Percentiles rank a stretch among this genome's conserved stretches.
Conservation (phyloP, 2,329 filamentous ascomycete genomes). For the Penicillium sp. region DNA sequence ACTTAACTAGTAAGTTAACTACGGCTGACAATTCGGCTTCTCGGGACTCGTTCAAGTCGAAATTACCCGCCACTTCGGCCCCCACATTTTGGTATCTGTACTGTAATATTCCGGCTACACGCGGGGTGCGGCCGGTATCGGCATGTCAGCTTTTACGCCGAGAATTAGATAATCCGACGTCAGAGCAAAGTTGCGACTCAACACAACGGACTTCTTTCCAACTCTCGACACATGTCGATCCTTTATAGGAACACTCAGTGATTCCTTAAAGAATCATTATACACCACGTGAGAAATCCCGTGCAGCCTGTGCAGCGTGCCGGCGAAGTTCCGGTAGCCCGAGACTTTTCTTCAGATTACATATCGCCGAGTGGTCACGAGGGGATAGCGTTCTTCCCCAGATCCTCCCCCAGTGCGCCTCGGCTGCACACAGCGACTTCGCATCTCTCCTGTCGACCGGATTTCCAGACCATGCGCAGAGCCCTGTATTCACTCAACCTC, state of each 20-base stretch:
- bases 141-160: slow-evolving; percentile 29
- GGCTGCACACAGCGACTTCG: slow-evolving; percentile 12
- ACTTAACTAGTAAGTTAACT: no score
- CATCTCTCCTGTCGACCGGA: slow-evolving; percentile 23
- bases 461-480: slow-evolving; percentile 29
- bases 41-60: slow-evolving; percentile 17
- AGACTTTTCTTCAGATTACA: slow-evolving; percentile 17
- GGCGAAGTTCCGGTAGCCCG: slow-evolving; percentile 30
- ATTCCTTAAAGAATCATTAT: background rate
- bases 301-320: background rate
- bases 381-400: slow-evolving; percentile 19
- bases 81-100: slow-evolving; percentile 14
- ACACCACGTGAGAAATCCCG: background rate
- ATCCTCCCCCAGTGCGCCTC: slow-evolving; percentile 15
- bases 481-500: slow-evolving; percentile 8
- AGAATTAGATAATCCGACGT: slow-evolving; percentile 18
- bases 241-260: background rate
- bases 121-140: slow-evolving; percentile 29
- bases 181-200: slow-evolving; percentile 6
- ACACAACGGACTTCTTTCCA: slow-evolving; percentile 3
- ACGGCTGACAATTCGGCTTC: slow-evolving; percentile 20
- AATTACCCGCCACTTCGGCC: slow-evolving; percentile 4
- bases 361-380: slow-evolving; percentile 27
- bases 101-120: slow-evolving; percentile 14
- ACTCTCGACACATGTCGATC: slow-evolving; percentile 1